These are phyloP conservation scores for Solanum piurae DNA, from an alignment of 257 asterid genomes.

Conservation along the genomic window DNA sequence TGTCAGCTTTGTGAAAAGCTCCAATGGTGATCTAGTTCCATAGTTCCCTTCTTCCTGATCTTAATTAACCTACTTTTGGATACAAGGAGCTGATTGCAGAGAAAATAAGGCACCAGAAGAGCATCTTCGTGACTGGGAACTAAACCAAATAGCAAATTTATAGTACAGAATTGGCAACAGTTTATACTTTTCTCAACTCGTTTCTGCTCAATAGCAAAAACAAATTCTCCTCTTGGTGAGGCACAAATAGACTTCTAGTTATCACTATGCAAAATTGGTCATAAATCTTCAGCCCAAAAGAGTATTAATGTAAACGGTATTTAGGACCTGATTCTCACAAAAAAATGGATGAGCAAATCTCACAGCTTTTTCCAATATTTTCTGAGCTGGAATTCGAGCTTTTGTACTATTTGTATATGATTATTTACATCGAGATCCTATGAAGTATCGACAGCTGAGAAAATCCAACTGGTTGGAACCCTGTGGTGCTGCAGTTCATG, in stretches of 20 bases:
- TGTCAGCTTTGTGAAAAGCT: not conserved
- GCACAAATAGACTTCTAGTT: not conserved
- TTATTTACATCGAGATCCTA: not conserved
- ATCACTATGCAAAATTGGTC: not conserved
- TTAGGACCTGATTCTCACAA: not conserved
- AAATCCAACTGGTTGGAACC: not conserved
- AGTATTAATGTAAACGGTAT: not conserved
- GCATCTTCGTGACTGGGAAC: not conserved
- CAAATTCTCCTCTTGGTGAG: not conserved
- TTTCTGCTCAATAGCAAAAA: not conserved
- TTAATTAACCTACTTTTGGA: not conserved
- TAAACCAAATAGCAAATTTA: not conserved
- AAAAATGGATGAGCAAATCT: not conserved
- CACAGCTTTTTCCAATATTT: not conserved
- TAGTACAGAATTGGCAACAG: not conserved
- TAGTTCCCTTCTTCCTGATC: not conserved
- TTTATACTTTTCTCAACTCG: not conserved
- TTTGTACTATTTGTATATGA: not conserved
- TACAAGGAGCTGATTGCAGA: not conserved
- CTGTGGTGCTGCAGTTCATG: not conserved
- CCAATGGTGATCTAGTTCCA: not conserved
- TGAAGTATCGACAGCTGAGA: not conserved
- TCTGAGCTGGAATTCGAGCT: not conserved
- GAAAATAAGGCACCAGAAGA: not conserved
- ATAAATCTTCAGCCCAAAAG: not conserved